Evolutionary conservation across 164 flowering plant species (phyloP).

Genomic region (Aristolochia californica): DNA sequence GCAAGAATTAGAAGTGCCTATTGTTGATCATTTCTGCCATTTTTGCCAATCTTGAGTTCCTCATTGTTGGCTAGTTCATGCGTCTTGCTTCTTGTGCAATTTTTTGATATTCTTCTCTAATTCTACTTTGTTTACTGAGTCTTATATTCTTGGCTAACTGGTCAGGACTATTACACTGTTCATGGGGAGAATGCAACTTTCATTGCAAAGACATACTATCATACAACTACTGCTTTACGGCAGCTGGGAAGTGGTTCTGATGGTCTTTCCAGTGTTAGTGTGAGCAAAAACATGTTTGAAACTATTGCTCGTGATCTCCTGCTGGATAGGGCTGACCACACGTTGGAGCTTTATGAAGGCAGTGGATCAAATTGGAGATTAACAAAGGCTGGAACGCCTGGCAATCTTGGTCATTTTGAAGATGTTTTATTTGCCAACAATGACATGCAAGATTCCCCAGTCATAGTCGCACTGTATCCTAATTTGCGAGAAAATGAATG

Average conservation of each 20-base stretch:
- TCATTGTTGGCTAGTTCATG: no score
- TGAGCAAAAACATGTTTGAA: slow-evolving; percentile 90
- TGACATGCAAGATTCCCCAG: slow-evolving; percentile 95
- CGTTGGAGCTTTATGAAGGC: slow-evolving; percentile 91
- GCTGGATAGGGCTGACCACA: slow-evolving; percentile 83
- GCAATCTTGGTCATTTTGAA: slow-evolving; percentile 88
- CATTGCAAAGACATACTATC: slow-evolving; percentile 85
- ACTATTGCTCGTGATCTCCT: slow-evolving; percentile 85
- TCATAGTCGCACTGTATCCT: slow-evolving; percentile 48
- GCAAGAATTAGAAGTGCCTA: no score
- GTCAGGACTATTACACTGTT: slow-evolving; percentile 85
- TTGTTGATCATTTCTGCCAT: no score
- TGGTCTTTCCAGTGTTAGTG: slow-evolving; percentile 73
- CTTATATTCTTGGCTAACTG: no score
- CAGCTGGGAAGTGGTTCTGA: slow-evolving; percentile 71
- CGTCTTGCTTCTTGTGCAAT: no score
- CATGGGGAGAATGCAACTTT: slow-evolving; percentile 91
- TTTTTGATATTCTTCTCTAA: no score
- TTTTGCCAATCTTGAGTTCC: no score
- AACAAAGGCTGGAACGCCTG: slow-evolving; percentile 79
- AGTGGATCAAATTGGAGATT: slow-evolving; percentile 92
- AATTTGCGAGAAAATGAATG: slow-evolving; percentile 57
- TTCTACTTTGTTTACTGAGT: no score
- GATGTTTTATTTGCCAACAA: slow-evolving; percentile 90
- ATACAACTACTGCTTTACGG: slow-evolving; percentile 74